These are phyloP conservation scores for Rosa rugosa DNA, from an alignment of 306 rosid species.

Conservation along the genomic window DNA sequence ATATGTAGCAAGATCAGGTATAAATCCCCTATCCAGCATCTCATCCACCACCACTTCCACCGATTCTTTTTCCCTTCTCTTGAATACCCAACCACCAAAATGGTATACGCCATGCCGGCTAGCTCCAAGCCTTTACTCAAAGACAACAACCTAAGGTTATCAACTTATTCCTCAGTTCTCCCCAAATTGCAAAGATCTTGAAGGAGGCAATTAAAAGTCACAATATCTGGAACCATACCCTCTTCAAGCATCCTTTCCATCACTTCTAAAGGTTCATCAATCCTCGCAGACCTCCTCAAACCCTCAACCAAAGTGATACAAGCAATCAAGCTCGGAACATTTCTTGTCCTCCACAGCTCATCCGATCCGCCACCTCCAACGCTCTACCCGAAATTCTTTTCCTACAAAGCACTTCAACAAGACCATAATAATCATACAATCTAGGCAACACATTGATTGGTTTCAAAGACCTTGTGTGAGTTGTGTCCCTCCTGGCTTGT, in stretches of 20 bases:
- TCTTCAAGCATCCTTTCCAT: constrained; percentile 67
- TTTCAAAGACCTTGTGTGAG: too few species aligned
- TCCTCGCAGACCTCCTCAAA: constrained; percentile 49
- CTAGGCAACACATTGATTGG: constrained; percentile 40
- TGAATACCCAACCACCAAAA: constrained; percentile 58
- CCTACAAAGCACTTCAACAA: constrained; percentile 55
- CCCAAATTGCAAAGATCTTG: constrained; percentile 50
- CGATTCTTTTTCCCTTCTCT: constrained; percentile 48
- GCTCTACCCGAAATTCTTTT: constrained; percentile 46
- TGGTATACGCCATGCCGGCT: constrained; percentile 55
- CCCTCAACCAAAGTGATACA: constrained; percentile 68
- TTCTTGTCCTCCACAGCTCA: constrained; percentile 63
- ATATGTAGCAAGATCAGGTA: constrained; percentile 69
- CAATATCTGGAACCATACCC: constrained; percentile 53
- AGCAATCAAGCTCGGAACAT: constrained; percentile 63
- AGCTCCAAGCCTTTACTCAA: constrained; percentile 60
- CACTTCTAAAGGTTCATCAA: constrained; percentile 41
- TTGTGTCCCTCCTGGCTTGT: background rate
- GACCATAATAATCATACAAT: constrained; percentile 60
- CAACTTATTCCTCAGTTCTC: constrained; percentile 64
- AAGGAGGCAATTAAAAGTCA: constrained; percentile 71
- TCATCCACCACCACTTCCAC: constrained; percentile 64
- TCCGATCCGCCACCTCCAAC: constrained; percentile 47
- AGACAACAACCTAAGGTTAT: constrained; percentile 60
- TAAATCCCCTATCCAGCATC: constrained; percentile 74